Evolutionary conservation across 495 filamentous ascomycete genomes (phyloP).

Genomic region (Xylaria acuta): DNA sequence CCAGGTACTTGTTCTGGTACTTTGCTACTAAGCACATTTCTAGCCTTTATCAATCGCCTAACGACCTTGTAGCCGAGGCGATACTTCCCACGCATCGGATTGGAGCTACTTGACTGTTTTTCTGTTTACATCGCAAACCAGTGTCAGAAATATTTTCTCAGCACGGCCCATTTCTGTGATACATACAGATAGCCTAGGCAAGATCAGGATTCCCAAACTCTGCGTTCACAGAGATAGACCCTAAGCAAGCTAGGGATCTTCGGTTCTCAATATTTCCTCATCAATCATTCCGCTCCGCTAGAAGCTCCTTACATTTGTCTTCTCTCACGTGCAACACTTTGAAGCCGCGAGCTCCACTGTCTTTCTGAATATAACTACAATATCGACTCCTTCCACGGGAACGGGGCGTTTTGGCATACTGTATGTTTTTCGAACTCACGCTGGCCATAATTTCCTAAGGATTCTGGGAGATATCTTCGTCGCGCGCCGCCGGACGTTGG

Average conservation of each 20-base stretch:
- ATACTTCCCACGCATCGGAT: background rate
- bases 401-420: background rate
- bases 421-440: background rate
- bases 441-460: background rate
- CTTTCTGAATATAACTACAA: background rate
- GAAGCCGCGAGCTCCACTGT: too few relatives aligned
- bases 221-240: background rate
- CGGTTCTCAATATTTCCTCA: background rate
- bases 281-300: background rate
- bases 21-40: background rate
- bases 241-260: background rate
- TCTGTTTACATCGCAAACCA: background rate
- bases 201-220: too few relatives aligned
- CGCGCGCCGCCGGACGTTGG: background rate
- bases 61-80: slow-evolving; percentile 6
- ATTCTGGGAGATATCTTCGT: background rate
- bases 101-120: background rate
- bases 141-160: background rate
- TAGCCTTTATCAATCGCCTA: background rate
- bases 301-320: background rate
- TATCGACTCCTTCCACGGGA: background rate
- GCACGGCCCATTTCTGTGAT: background rate
- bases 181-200: background rate
- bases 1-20: background rate
- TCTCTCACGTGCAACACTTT: background rate